phyloP scores from a whole-genome alignment of 2,329 filamentous ascomycete species.

The Zasmidium citrigriseum region DNA sequence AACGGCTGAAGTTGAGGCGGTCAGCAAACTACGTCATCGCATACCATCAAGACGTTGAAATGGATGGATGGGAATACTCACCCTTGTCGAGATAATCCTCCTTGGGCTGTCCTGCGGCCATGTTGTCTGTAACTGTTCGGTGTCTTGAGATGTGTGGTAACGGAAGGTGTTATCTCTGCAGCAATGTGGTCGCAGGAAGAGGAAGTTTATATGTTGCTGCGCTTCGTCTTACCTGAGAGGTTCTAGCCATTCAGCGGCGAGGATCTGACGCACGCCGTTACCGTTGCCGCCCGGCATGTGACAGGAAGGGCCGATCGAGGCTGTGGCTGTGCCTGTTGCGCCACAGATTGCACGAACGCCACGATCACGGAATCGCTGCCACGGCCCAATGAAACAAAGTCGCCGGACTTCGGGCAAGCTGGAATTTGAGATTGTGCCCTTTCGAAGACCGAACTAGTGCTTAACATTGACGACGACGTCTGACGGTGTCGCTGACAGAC shows the following conservation, averaged over 20 bases:
- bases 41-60: neutral
- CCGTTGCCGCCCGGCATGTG: neutral
- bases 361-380: too few relatives aligned
- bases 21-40: neutral
- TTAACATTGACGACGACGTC: neutral
- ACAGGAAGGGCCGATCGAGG: too few relatives aligned
- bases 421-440: too few relatives aligned
- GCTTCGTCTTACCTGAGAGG: neutral
- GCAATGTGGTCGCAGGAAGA: neutral
- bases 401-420: too few relatives aligned
- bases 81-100: conserved; percentile 35
- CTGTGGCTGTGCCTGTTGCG: too few relatives aligned
- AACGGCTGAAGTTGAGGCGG: conserved; percentile 13
- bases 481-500: neutral
- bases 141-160: neutral
- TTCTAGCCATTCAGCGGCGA: neutral
- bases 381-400: neutral
- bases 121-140: neutral
- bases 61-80: neutral
- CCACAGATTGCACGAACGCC: too few relatives aligned
- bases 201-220: neutral
- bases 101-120: conserved; percentile 12
- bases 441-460: neutral
- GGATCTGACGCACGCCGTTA: too few relatives aligned
- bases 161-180: too few relatives aligned